Evolutionary conservation across 352 stramenopile genomes (phyloP).

Genomic region (Blastocystis sp.): DNA sequence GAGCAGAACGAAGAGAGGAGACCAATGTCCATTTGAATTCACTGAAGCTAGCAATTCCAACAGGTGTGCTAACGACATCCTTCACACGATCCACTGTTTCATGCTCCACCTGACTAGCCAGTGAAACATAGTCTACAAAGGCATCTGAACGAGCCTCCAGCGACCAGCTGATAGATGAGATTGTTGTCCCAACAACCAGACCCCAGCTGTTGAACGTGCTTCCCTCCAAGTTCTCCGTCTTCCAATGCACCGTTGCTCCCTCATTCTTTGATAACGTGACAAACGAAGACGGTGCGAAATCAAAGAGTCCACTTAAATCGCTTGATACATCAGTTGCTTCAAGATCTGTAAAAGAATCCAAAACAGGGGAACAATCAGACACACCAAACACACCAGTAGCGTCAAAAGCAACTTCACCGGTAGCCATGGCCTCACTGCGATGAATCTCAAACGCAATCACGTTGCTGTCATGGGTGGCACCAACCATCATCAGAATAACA

Average conservation of each 20-base stretch:
- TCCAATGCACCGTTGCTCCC: background rate
- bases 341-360: background rate
- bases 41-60: background rate
- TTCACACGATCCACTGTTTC: background rate
- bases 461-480: background rate
- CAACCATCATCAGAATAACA: background rate
- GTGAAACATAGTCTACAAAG: background rate
- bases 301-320: background rate
- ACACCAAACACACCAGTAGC: conserved; percentile 7
- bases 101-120: background rate
- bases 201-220: background rate
- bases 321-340: background rate
- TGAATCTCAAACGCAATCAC: conserved; percentile 24
- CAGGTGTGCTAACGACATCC: background rate
- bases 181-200: background rate
- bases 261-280: background rate
- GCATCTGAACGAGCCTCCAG: background rate
- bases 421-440: background rate
- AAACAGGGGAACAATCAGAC: background rate
- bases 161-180: background rate
- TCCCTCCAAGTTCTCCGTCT: background rate
- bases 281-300: background rate
- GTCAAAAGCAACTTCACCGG: background rate
- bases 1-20: background rate
- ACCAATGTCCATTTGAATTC: background rate